These are phyloP conservation scores for Podospora sp. DNA, from an alignment of 495 filamentous ascomycete genomes.

Conservation along the genomic window DNA sequence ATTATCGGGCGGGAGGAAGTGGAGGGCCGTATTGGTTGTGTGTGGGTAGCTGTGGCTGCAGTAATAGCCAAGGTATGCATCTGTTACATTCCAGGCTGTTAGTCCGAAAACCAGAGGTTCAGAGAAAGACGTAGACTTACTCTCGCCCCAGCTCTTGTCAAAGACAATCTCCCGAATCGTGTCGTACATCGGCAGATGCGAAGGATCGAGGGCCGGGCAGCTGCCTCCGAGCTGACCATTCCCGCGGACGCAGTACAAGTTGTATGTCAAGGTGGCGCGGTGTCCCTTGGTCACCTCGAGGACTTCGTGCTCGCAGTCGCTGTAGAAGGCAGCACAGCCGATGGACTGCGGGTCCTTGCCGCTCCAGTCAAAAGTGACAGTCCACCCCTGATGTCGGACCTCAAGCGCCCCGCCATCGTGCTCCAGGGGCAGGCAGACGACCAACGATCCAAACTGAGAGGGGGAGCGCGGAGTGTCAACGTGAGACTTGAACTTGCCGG, in stretches of 20 bases:
- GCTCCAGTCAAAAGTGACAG: conserved; percentile 50
- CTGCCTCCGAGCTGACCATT: conserved; percentile 10
- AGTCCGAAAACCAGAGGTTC: not conserved
- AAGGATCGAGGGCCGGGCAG: not conserved
- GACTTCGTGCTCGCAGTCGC: conserved; percentile 65
- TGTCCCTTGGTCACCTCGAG: conserved; percentile 54
- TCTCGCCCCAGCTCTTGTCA: conserved; percentile 20
- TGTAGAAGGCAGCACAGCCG: conserved; percentile 65
- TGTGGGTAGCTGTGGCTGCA: conserved; percentile 25
- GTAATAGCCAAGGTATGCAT: conserved; percentile 24
- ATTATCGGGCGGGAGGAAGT: conserved; percentile 18
- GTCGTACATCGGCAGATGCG: conserved; percentile 13
- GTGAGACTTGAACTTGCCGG: conserved; percentile 54
- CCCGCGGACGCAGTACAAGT: conserved; percentile 44
- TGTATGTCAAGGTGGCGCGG: conserved; percentile 62
- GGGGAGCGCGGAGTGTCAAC: conserved; percentile 57
- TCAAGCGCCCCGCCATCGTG: conserved; percentile 48
- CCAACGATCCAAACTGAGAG: conserved; percentile 57
- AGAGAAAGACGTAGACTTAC: too few species aligned
- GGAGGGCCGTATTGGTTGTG: conserved; percentile 9
- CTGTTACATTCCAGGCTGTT: not conserved
- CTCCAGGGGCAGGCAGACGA: conserved; percentile 53
- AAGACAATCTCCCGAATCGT: conserved; percentile 1
- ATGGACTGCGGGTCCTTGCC: conserved; percentile 30
- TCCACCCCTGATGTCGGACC: conserved; percentile 39